Conservation (phyloP, 306 rosid species). For the Fragaria iinumae region DNA sequence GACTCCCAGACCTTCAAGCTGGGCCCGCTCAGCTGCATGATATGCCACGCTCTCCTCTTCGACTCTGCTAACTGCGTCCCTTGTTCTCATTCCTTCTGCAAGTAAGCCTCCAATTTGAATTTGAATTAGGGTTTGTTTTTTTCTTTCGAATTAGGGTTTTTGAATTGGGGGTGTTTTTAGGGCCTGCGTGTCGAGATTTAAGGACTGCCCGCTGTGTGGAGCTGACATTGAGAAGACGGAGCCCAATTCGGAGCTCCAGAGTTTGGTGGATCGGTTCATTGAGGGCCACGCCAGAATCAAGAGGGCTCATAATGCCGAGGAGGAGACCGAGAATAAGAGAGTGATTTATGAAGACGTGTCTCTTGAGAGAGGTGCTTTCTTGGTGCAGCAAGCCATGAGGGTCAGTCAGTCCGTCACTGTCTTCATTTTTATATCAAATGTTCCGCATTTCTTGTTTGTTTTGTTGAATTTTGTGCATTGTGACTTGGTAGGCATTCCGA, state of each 20-base stretch:
- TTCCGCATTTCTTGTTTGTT: not conserved
- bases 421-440: not conserved
- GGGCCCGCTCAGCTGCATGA: conserved; percentile 91
- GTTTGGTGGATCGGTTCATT: conserved; percentile 80
- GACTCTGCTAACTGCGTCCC: conserved; percentile 21
- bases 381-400: conserved; percentile 99
- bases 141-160: not conserved
- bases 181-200: conserved; percentile 75
- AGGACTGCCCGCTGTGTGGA: conserved; percentile 90
- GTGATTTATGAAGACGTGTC: conserved; percentile 90
- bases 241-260: conserved; percentile 70
- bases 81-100: conserved; percentile 21
- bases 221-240: conserved; percentile 84
- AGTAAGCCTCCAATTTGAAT: not conserved
- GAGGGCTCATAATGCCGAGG: conserved; percentile 58
- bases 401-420: conserved; percentile 34
- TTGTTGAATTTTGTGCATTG: not conserved
- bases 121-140: not conserved
- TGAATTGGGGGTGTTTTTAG: conserved; percentile 23
- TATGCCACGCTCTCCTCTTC: conserved; percentile 42
- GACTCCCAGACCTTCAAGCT: conserved; percentile 82
- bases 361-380: conserved; percentile 94
- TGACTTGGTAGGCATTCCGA: conserved; percentile 70
- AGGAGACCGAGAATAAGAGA: conserved; percentile 28
- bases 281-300: conserved; percentile 97